Conservation (phyloP, 192 early-diverging fungal genomes). For the Chytriomyces sp. region DNA sequence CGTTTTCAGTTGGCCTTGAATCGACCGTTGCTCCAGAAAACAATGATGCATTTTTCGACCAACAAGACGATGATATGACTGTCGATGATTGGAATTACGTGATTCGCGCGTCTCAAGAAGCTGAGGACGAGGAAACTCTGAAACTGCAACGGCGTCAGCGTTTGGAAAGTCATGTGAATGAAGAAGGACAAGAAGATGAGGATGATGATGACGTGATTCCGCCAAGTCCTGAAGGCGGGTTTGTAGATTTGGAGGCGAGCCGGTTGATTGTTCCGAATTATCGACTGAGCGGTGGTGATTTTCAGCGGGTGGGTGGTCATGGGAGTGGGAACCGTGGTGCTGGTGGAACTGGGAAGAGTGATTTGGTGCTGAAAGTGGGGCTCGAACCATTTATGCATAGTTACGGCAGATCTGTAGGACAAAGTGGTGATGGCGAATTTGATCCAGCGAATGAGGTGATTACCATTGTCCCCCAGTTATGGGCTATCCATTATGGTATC, state of each 20-base stretch:
- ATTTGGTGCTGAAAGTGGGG: not conserved
- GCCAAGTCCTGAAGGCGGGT: not conserved
- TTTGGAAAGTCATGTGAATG: not conserved
- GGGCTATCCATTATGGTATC: not conserved
- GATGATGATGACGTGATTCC: not conserved
- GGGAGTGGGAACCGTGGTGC: not conserved
- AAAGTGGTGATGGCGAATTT: not conserved
- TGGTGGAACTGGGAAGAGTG: not conserved
- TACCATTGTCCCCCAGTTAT: not conserved
- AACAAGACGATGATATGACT: too few species aligned
- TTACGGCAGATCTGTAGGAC: not conserved
- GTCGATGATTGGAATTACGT: conserved; percentile 2
- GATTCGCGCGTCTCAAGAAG: not conserved
- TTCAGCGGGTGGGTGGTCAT: not conserved
- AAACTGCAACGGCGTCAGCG: not conserved
- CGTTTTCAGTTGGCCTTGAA: too few species aligned
- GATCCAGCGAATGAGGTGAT: too few species aligned
- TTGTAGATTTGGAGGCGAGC: not conserved
- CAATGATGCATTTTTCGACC: too few species aligned
- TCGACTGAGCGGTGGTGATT: not conserved
- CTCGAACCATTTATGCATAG: conserved; percentile 13
- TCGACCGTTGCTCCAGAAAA: too few species aligned
- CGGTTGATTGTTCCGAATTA: not conserved
- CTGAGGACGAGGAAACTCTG: not conserved
- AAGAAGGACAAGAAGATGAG: not conserved